phyloP scores from a whole-genome alignment of 768 basidiomycete genomes.

The Lactifluus subvellereus region DNA sequence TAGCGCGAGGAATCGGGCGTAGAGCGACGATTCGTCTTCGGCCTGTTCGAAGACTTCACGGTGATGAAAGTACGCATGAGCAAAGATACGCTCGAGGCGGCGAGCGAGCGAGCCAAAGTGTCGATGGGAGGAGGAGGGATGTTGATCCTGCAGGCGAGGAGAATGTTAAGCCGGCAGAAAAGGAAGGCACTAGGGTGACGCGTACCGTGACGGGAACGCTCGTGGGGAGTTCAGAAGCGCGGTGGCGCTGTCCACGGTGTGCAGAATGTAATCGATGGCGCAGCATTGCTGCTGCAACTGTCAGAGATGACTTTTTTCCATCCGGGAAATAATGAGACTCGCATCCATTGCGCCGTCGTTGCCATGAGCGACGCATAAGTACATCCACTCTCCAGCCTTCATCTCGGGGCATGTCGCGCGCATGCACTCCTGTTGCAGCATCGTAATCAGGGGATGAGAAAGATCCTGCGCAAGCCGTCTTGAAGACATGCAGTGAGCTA shows the following conservation, averaged over 20 bases:
- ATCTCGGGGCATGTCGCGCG: constrained; percentile 88
- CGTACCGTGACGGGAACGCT: constrained; percentile 85
- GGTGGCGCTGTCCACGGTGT: constrained; percentile 90
- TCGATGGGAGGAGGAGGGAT: constrained; percentile 78
- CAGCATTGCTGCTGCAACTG: constrained; percentile 68
- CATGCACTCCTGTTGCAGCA: constrained; percentile 83
- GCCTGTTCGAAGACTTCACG: constrained; percentile 87
- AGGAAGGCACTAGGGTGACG: constrained; percentile 13
- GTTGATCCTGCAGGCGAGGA: constrained; percentile 49
- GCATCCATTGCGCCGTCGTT: constrained; percentile 86
- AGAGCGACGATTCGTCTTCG: constrained; percentile 85
- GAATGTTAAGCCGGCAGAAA: constrained; percentile 6
- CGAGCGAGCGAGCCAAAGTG: constrained; percentile 88
- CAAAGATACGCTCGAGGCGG: constrained; percentile 89
- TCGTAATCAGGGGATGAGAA: constrained; percentile 77
- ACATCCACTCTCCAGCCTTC: constrained; percentile 99
- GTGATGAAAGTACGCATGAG: constrained; percentile 94
- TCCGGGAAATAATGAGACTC: constrained; percentile 22
- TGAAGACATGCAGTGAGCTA: not conserved
- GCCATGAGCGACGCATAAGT: constrained; percentile 92
- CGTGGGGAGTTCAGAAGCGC: constrained; percentile 86
- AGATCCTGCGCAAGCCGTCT: constrained; percentile 88
- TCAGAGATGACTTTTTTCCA: not conserved
- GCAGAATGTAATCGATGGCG: constrained; percentile 93
- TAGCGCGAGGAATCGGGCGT: constrained; percentile 83